Evolutionary conservation across 345 rosid species (phyloP).

Genomic region (Lumnitzera littorea): DNA sequence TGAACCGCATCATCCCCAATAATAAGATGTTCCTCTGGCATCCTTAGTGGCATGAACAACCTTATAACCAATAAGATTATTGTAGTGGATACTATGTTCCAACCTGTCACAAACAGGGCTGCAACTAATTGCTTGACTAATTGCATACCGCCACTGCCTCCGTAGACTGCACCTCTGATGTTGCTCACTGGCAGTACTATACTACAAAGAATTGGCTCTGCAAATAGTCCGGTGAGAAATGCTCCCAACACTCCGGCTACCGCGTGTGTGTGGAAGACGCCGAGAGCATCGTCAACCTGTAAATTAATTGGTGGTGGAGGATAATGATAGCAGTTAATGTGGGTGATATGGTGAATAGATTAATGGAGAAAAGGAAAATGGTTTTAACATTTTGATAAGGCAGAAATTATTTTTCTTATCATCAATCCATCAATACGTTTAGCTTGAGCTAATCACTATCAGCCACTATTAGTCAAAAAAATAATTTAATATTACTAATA

Average conservation of each 20-base stretch:
- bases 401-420: too few species aligned
- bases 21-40: slow-evolving; percentile 69
- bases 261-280: slow-evolving; percentile 92
- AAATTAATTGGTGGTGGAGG: too few species aligned
- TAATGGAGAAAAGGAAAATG: too few species aligned
- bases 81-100: slow-evolving; percentile 65
- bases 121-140: slow-evolving; percentile 70
- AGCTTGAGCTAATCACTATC: too few species aligned
- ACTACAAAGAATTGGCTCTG: slow-evolving; percentile 59
- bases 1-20: slow-evolving; percentile 93
- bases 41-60: slow-evolving; percentile 64
- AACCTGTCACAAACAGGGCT: slow-evolving; percentile 52
- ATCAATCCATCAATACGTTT: too few species aligned
- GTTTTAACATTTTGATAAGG: too few species aligned
- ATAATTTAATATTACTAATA: too few species aligned
- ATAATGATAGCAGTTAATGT: neutral
- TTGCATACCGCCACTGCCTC: slow-evolving; percentile 59
- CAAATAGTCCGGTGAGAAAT: slow-evolving; percentile 68
- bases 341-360: too few species aligned
- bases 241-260: slow-evolving; percentile 87
- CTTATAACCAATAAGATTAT: slow-evolving; percentile 48
- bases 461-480: too few species aligned
- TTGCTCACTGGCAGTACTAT: slow-evolving; percentile 26
- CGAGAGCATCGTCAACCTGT: slow-evolving; percentile 81
- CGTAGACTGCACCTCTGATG: slow-evolving; percentile 74